Percentiles rank a stretch among this genome's conserved stretches.
Evolutionary conservation across 1,284 basidiomycete genomes (phyloP).

Genomic region (Hymenochaete sp.): DNA sequence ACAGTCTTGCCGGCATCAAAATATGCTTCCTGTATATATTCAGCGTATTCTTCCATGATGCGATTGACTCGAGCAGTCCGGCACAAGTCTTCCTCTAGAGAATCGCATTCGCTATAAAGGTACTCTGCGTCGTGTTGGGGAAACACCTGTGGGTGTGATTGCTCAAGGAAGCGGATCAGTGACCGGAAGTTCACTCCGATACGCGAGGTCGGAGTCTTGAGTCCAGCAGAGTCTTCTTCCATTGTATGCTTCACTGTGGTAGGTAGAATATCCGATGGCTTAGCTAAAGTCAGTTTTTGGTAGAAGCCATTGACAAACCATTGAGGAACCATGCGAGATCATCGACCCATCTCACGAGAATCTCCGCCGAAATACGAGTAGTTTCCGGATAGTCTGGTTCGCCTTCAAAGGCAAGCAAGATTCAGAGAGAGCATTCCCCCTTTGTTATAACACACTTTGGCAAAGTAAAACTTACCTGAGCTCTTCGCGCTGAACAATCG

Average conservation of each 20-base stretch:
- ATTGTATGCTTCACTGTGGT: constrained; percentile 15
- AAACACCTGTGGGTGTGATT: constrained; percentile 7
- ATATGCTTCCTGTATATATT: constrained; percentile 17
- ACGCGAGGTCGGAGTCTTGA: constrained; percentile 13
- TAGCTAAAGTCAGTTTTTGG: not conserved
- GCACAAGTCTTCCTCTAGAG: constrained; percentile 13
- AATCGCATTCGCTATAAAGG: constrained; percentile 12
- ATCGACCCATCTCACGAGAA: constrained; percentile 16
- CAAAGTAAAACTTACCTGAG: constrained; percentile 10
- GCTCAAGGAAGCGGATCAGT: constrained; percentile 12
- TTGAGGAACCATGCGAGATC: constrained; percentile 18
- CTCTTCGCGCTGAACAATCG: constrained; percentile 15
- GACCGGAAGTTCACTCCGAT: constrained; percentile 16
- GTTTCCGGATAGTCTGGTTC: constrained; percentile 18
- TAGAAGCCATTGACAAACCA: constrained; percentile 4
- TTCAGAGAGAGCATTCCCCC: not conserved
- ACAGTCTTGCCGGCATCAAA: constrained; percentile 16
- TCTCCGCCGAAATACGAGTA: constrained; percentile 15
- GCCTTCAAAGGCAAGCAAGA: constrained; percentile 1
- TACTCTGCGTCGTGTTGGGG: constrained; percentile 9
- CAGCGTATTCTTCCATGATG: constrained; percentile 17
- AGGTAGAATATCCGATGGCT: not conserved
- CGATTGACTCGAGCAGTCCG: constrained; percentile 17
- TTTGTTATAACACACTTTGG: not conserved
- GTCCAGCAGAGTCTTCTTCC: constrained; percentile 11